These are phyloP conservation scores for Hondaea fermentalgiana DNA, from an alignment of 108 stramenopile genomes.

Conservation along the genomic window DNA sequence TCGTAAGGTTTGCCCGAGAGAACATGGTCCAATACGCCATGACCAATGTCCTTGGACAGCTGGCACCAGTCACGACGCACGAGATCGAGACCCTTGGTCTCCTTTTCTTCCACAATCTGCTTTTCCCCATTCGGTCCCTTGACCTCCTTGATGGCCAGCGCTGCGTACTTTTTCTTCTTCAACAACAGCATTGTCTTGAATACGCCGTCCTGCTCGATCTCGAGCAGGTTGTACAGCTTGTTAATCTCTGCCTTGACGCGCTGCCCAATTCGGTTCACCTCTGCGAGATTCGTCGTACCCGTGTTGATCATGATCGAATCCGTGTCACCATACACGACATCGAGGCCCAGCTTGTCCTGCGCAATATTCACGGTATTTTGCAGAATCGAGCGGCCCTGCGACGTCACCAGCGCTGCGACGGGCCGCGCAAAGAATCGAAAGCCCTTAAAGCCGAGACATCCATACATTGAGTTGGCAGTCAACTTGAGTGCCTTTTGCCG, in stretches of 20 bases:
- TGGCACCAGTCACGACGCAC: constrained; percentile 99
- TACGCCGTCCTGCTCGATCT: constrained; percentile 94
- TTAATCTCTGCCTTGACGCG: constrained; percentile 92
- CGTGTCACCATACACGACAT: constrained; percentile 98
- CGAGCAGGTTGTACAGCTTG: constrained; percentile 88
- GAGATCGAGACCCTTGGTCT: constrained; percentile 93
- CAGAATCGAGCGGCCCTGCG: constrained; percentile 93
- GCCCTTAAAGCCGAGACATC: constrained; percentile 91
- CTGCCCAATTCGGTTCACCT: constrained; percentile 67
- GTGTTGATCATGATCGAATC: constrained; percentile 99
- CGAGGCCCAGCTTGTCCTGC: constrained; percentile 78
- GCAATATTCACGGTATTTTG: constrained; percentile 89
- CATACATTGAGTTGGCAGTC: constrained; percentile 99
- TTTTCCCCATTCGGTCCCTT: constrained; percentile 45
- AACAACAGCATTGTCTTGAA: constrained; percentile 90
- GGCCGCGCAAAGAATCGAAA: constrained; percentile 95
- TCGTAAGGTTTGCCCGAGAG: constrained; percentile 74
- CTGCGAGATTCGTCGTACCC: constrained; percentile 66
- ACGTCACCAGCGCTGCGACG: constrained; percentile 92
- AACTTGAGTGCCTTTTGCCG: constrained; percentile 95
- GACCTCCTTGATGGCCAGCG: constrained; percentile 64
- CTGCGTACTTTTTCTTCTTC: constrained; percentile 99
- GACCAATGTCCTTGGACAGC: constrained; percentile 86
- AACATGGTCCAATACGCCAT: constrained; percentile 82
- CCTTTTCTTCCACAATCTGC: constrained; percentile 47